Conservation (phyloP, 768 basidiomycete species). For the Suillus clintonianus region DNA sequence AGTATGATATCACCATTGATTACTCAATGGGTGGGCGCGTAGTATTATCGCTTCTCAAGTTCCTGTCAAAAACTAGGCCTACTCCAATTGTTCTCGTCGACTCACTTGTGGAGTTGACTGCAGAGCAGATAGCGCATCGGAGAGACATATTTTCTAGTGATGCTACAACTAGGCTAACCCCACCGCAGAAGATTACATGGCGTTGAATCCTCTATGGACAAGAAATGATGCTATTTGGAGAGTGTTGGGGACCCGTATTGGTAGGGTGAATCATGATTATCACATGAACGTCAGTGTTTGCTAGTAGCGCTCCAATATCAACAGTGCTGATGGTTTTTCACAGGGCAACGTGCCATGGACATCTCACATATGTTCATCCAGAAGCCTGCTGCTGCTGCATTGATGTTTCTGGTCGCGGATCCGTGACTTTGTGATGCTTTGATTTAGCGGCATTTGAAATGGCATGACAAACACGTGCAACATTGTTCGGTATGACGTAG, state of each 20-base stretch:
- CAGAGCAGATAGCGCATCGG: constrained; percentile 2
- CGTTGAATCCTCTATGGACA: constrained; percentile 3
- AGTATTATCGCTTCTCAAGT: constrained; percentile 10
- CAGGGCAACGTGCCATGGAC: constrained; percentile 18
- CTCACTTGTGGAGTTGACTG: constrained; percentile 7
- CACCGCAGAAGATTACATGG: constrained; percentile 1
- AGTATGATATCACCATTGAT: constrained; percentile 12
- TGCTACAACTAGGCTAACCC: background rate
- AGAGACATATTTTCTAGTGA: background rate
- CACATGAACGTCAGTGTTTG: constrained; percentile 3
- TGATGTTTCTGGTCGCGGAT: constrained; percentile 12
- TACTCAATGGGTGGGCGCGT: constrained; percentile 22
- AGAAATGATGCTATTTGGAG: constrained; percentile 4
- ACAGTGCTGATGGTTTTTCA: background rate
- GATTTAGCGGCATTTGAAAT: too few relatives aligned
- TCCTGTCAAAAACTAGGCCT: constrained; percentile 9
- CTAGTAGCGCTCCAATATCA: background rate
- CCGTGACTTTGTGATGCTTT: background rate
- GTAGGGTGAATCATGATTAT: constrained; percentile 1
- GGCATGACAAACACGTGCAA: too few relatives aligned
- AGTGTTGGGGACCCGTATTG: constrained; percentile 9
- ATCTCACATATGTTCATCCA: constrained; percentile 8
- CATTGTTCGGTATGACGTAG: too few relatives aligned
- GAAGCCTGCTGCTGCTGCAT: constrained; percentile 4
- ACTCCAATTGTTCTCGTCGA: constrained; percentile 20